Evolutionary conservation across 768 basidiomycete species (phyloP), one percentile per base, ranked within the genome.

Genomic region (Tylopilus subfusipes): DNA sequence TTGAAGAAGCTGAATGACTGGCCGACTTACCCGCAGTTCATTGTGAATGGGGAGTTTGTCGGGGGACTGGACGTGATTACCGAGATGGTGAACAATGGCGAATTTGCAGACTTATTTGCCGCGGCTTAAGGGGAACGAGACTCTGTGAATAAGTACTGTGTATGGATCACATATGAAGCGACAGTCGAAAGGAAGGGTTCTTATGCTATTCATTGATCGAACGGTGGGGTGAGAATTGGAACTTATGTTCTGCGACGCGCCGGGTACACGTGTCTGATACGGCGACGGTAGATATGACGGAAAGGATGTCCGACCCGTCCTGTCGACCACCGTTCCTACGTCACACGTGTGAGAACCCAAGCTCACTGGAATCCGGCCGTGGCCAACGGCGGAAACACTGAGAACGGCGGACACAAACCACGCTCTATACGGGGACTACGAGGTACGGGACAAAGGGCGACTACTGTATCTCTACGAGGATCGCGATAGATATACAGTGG

Each of bases 31-130:
- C 90, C 90, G 4, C 90, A 93, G 66, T 76, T 96, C 21, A 88
- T 94, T 59, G 76, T 93, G 48, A 83, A 90, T 3, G 95, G 97
- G 6, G 93, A 98, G 68, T 79, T 99, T 18, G 85, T 97, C 16
- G 96, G 96, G n/a, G 96, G 96, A 5, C 72, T 98, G 48, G 96
- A 99, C 67, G 86, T 98, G 48, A 82, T 95, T 22, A 82, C 84
- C 68, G 96, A 98, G 74, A 89, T 95, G 89, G 82, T 81, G 14
- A 82, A 86, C 30, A 85, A 66, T 54, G 92, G 87, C 21, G 94
- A 97, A 72, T 80, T 95, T 54, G 68, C 76, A 50, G 83, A 88
- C 46, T 29, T 76, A 22, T 56, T 68, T 42, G 2, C 21, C 22
- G n/a, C 46, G 27, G 50, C 31, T 30, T 60, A 38, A 48, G 22